Evolutionary conservation across 2,329 filamentous ascomycete species (phyloP).

Genomic region (Neonectria faginata): DNA sequence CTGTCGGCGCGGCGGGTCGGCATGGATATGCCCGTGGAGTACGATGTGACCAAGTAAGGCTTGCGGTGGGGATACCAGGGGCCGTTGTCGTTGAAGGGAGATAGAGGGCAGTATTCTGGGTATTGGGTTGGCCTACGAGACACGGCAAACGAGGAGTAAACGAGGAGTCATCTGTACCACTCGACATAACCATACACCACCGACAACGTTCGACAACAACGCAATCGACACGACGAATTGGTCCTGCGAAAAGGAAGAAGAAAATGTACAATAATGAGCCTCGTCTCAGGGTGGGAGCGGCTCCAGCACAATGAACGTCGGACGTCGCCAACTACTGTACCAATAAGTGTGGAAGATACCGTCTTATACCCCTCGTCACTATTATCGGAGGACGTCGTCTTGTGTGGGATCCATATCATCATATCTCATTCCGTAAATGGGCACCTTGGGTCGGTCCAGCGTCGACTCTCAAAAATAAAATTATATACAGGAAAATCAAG

Average conservation of each 20-base stretch:
- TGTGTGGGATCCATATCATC: conserved; percentile 13
- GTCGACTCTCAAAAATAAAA: conserved; percentile 17
- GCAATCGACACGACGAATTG: background rate
- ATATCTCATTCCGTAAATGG: conserved; percentile 24
- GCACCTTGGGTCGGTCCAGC: conserved; percentile 5
- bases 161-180: background rate
- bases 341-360: conserved; percentile 19
- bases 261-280: conserved; percentile 24
- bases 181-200: background rate
- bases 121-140: background rate
- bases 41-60: conserved; percentile 27
- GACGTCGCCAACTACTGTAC: conserved; percentile 10
- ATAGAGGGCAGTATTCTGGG: background rate
- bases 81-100: background rate
- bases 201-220: background rate
- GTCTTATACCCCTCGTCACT: conserved; percentile 12
- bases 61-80: background rate
- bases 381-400: background rate
- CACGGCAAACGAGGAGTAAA: background rate
- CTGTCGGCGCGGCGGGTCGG: conserved; percentile 89
- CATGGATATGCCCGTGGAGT: conserved; percentile 84
- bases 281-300: background rate
- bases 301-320: background rate
- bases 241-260: conserved; percentile 4
- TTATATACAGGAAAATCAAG: conserved; percentile 35